A percentile compares a stretch with the other conserved stretches of the same genome.
These are phyloP conservation scores for Amphicarpaea edgeworthii DNA, from an alignment of 306 rosid genomes.

Conservation along the genomic window DNA sequence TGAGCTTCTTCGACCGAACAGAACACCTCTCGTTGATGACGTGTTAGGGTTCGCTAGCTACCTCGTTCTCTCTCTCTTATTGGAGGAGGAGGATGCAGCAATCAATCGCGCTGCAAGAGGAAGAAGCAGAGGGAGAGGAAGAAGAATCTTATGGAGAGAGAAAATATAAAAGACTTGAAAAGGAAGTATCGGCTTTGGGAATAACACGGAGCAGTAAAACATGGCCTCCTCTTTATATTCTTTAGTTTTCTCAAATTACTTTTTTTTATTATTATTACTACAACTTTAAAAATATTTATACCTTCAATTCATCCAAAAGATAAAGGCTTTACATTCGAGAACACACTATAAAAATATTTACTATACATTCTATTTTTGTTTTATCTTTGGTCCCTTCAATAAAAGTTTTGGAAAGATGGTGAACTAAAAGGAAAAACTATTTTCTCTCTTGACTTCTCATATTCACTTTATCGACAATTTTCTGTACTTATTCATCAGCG, in stretches of 20 bases:
- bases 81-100: not conserved
- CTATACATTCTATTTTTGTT: not conserved
- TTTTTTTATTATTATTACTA: not conserved
- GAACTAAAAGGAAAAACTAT: too few relatives aligned
- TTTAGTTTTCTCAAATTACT: not conserved
- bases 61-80: too few relatives aligned
- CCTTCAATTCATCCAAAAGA: too few relatives aligned
- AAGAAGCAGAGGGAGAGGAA: not conserved
- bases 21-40: not conserved
- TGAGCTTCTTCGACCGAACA: constrained; percentile 27
- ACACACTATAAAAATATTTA: too few relatives aligned
- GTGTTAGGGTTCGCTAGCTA: constrained; percentile 46
- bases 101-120: too few relatives aligned
- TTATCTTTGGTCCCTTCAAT: not conserved
- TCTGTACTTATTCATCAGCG: not conserved
- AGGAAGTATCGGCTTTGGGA: constrained; percentile 62
- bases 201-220: constrained; percentile 45
- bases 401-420: too few relatives aligned
- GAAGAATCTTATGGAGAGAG: constrained; percentile 8
- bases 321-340: too few relatives aligned
- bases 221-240: not conserved
- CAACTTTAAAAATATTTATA: not conserved
- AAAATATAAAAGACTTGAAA: not conserved
- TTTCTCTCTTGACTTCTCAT: not conserved
- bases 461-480: not conserved